Conservation (phyloP, 2,329 filamentous ascomycete genomes). For the Colletotrichum coccodes region DNA sequence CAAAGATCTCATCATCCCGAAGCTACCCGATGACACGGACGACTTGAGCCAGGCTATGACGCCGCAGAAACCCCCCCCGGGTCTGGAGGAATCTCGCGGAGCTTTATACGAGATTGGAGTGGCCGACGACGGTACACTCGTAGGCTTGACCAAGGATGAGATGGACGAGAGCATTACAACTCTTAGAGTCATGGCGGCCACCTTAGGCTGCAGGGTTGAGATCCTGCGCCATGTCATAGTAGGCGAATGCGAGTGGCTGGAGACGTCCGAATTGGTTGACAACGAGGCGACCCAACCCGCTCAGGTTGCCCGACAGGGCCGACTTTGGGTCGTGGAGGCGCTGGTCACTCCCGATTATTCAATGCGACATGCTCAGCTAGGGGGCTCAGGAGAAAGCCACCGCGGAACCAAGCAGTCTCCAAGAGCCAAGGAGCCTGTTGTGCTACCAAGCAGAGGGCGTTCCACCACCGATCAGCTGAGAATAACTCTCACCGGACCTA, state of each 20-base stretch:
- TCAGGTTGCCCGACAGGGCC: slow-evolving; percentile 51
- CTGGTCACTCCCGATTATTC: slow-evolving; percentile 81
- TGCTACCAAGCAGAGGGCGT: slow-evolving; percentile 51
- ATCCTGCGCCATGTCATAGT: slow-evolving; percentile 85
- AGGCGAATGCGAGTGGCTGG: slow-evolving; percentile 82
- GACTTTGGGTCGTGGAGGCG: slow-evolving; percentile 90
- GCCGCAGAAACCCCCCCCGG: slow-evolving; percentile 72
- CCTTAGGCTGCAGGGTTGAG: slow-evolving; percentile 86
- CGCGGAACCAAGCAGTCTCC: slow-evolving; percentile 15
- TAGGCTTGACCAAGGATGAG: slow-evolving; percentile 90
- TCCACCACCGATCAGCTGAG: slow-evolving; percentile 80
- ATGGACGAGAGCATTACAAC: slow-evolving; percentile 91
- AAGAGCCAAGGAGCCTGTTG: slow-evolving; percentile 15
- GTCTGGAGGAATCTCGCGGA: slow-evolving; percentile 91
- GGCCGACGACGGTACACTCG: slow-evolving; percentile 90
- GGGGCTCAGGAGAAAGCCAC: slow-evolving; percentile 32
- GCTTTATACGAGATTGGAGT: slow-evolving; percentile 97
- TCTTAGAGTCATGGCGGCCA: slow-evolving; percentile 89
- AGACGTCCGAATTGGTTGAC: slow-evolving; percentile 48
- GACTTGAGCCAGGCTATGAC: slow-evolving; percentile 57
- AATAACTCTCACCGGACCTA: slow-evolving; percentile 88
- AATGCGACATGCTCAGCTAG: slow-evolving; percentile 36
- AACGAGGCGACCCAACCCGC: slow-evolving; percentile 36
- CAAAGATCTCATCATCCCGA: slow-evolving; percentile 78
- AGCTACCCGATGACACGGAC: slow-evolving; percentile 73